Evolutionary conservation across 208 protist genomes (phyloP), one percentile per base, ranked within the genome.

Genomic region (Leishmania tropica): DNA sequence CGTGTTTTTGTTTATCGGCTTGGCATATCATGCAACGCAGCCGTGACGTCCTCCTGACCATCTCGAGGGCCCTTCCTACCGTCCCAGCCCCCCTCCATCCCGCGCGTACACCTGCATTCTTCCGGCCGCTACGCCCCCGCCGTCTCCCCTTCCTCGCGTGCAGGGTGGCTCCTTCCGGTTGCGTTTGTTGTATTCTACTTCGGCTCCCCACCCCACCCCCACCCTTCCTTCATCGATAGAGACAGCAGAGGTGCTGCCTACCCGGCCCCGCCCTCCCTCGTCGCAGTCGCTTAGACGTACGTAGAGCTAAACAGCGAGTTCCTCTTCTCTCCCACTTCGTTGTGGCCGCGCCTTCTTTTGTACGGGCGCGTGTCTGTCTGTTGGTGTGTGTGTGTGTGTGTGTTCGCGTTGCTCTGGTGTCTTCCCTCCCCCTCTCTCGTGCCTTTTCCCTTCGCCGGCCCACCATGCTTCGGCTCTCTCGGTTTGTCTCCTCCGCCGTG

Each of bases 391-490:
- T 4, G 28, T 70, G 28, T 71, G 28, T 45, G 13, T 35, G 40
- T 48, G 5, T 45, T 45, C 42, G 42, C 45, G 45, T 48, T 8
- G 8, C 45, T 11, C 8, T 11, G 5, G 45, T 48, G 45, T 48
- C 45, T 48, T 48, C 0, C 45, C 45, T 11, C n/a, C 24, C 35
- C 2, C 45, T 24, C 21, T 75, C 28, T 62, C 17, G 31, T 47
- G 13, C 51, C 60, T 62, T 28, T 11, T n/a, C 35, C 51, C 51
- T 21, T 28, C 51, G 19, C 51, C 17, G 58, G 51, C 28, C 48
- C 37, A 70, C 40, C 58, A 80, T 80, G 76, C 60, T 80, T 8
- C 76, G 76, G 11, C 76, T 80, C n/a, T 80, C 76, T 31, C 76
- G 76, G 8, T 28, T 65, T 42, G 76, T n/a, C 28, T 6, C 42